Evolutionary conservation across 2,329 filamentous ascomycete species (phyloP), one percentile per base, ranked within the genome.

Genomic region (Mollisia scopiformis): DNA sequence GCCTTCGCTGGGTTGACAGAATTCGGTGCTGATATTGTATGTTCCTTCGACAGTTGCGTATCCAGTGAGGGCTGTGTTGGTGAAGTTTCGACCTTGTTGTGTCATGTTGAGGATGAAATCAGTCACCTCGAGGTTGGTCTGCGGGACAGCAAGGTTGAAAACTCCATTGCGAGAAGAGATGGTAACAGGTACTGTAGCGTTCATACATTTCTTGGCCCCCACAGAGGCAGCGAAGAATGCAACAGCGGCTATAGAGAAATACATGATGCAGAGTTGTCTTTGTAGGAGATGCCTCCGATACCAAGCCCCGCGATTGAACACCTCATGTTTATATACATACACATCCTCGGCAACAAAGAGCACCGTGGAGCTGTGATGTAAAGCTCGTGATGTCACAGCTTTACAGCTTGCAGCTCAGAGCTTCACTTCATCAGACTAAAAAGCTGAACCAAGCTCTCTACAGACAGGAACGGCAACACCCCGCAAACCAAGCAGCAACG

Each of bases 11-110:
- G 87, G 87, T 56, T 79, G 74, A 73, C 88, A 90, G 76, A 87
- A 88, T 10, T 84, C 85, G 0, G 84, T 82, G 4, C 79, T 82
- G 51, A 90, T 82, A 4, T 82, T 72, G 74, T 88, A 89, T 25
- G 74, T 77, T 31, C 84, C 84, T 1, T 75, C 71, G 16, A 86
- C 73, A 0, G 79, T 83, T 28, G 76, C 68, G 66, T 83, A 84
- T 39, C 79, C 82, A n/a, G 73, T 70, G 2, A 84, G 71, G 2
- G 80, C 66, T 10, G 74, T 68, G 1, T 75, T 72, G 0, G 79
- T 78, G 67, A 78, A 84, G 68, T 87, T 84, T 46, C 75, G 69
- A n/a, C 80, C 80, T 46, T 82, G 79, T 37, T 76, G 75, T 2
- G 77, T 77, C n/a, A 81, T 61, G 57, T 80, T 76, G 57, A 87